Evolutionary conservation across 768 basidiomycete genomes (phyloP).

Genomic region (Hysterangium stoloniferum): DNA sequence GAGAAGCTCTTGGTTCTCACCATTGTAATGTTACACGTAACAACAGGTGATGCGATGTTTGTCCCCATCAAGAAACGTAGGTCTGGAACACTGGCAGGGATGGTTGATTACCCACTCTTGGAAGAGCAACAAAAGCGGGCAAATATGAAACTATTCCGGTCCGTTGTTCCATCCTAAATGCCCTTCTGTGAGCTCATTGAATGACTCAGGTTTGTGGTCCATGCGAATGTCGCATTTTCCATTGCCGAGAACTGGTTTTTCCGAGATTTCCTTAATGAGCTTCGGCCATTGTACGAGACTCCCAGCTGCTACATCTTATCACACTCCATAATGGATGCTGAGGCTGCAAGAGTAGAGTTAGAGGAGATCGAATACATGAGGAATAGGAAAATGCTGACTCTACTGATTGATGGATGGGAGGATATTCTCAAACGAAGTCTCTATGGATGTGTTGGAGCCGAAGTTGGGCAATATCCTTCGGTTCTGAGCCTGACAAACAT

Average conservation of each 20-base stretch:
- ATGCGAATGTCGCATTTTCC: too few relatives aligned
- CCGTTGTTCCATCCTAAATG: too few relatives aligned
- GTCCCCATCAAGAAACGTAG: neutral
- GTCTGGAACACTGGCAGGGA: neutral
- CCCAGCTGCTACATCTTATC: constrained; percentile 21
- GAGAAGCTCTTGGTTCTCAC: neutral
- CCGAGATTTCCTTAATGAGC: constrained; percentile 17
- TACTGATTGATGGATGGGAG: constrained; percentile 28
- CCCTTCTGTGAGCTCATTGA: too few relatives aligned
- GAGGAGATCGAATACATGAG: constrained; percentile 17
- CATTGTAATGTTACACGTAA: neutral
- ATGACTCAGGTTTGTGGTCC: too few relatives aligned
- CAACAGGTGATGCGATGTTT: neutral
- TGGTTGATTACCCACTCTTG: neutral
- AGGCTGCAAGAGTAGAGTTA: constrained; percentile 17
- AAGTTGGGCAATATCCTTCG: constrained; percentile 19
- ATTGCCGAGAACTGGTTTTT: constrained; percentile 20
- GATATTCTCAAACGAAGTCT: constrained; percentile 20
- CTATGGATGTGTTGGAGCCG: constrained; percentile 21
- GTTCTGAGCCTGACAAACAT: constrained; percentile 22
- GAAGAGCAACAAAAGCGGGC: neutral
- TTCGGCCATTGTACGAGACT: constrained; percentile 21
- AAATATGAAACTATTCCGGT: neutral
- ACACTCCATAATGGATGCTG: constrained; percentile 19
- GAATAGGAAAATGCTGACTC: constrained; percentile 16